phyloP scores from a whole-genome alignment of 352 stramenopile species.

The Globisporangium nunn region DNA sequence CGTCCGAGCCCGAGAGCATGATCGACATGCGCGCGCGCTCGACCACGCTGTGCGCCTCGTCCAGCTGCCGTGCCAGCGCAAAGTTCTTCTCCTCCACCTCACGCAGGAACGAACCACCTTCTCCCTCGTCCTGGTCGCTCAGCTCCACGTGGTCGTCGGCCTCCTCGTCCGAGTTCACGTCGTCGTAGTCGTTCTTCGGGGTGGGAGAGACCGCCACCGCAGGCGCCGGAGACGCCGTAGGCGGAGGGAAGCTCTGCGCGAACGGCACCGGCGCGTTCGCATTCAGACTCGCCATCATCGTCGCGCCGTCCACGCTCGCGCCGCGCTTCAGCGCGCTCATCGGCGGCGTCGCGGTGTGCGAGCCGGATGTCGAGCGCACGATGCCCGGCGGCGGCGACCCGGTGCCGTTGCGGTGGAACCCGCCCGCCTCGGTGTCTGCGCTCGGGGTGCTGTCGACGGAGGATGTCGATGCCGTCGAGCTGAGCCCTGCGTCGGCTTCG shows the following conservation, averaged over 20 bases:
- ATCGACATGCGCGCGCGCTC: slow-evolving; percentile 82
- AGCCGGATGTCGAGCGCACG: slow-evolving; percentile 7
- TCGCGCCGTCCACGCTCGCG: slow-evolving; percentile 21
- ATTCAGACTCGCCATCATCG: slow-evolving; percentile 15
- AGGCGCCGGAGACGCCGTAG: slow-evolving; percentile 20
- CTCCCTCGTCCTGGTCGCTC: slow-evolving; percentile 54
- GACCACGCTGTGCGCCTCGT: slow-evolving; percentile 78
- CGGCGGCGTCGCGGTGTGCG: slow-evolving; percentile 2
- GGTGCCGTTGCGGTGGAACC: slow-evolving; percentile 26
- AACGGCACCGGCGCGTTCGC: slow-evolving; percentile 14
- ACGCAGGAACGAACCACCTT: slow-evolving; percentile 37
- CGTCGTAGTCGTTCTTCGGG: slow-evolving; percentile 57
- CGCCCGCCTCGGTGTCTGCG: slow-evolving; percentile 17
- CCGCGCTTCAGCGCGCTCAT: slow-evolving; percentile 28
- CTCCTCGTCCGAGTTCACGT: slow-evolving; percentile 77
- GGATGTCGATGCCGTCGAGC: slow-evolving; percentile 13
- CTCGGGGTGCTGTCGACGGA: slow-evolving; percentile 27
- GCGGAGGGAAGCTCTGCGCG: slow-evolving; percentile 1
- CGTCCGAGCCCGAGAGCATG: slow-evolving; percentile 75
- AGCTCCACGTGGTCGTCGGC: slow-evolving; percentile 71
- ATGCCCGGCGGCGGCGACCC: slow-evolving; percentile 9
- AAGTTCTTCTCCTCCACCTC: slow-evolving; percentile 84
- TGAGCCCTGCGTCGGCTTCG: slow-evolving; percentile 38
- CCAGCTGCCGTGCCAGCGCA: slow-evolving; percentile 71
- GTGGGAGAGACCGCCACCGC: slow-evolving; percentile 6